Base-by-base conservation (phyloP, 139 green algal species). In the Desmodesmus armatus region DNA sequence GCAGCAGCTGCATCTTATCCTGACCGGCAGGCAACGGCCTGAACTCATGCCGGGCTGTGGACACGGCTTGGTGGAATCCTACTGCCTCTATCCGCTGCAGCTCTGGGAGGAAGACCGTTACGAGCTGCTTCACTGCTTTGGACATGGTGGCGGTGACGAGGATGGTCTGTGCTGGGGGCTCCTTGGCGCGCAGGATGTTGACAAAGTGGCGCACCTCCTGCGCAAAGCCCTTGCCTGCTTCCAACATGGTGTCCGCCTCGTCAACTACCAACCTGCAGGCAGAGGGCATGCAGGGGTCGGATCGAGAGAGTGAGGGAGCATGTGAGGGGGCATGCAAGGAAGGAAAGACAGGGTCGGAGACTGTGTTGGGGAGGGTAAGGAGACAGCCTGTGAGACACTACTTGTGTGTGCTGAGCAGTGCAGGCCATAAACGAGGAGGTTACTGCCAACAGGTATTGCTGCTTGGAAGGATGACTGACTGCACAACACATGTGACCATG, bases 231-330 rank as follows among this genome's bases (percentile, higher is more conserved):
- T n/a, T n/a, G 33, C 91, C 93, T 70, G 88, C 63, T 23, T 90
- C 85, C 79, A 99, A 96, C 90, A 99, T 96, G 43, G 97, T 99
- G 93, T 99, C 97, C 0, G 97, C 97, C 88, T 99, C 97, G 87
- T 99, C 97, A 33, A 99, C 85, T 5, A 99, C 96, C 55, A 93
- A 70, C 76, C 76, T 82, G 21, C 65, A 31, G 62, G 4, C 55
- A 35, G 47, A 43, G 11, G 2, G 40, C 27, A 47, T n/a, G 37
- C 15, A 75, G 0, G 58, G 13, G 37, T 21, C 17, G 11, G n/a
- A 13, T 21, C 43, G 21, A 82, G 65, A 41, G 25, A 74, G 25
- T 41, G n/a, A 17, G 25, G 65, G 25, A 29, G 23, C 65, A n/a
- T n/a, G n/a, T n/a, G n/a, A n/a, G n/a, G n/a, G n/a, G n/a, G n/a